These are phyloP conservation scores for Articulospora tetracladia DNA, from an alignment of 495 filamentous ascomycete species.

Conservation along the genomic window DNA sequence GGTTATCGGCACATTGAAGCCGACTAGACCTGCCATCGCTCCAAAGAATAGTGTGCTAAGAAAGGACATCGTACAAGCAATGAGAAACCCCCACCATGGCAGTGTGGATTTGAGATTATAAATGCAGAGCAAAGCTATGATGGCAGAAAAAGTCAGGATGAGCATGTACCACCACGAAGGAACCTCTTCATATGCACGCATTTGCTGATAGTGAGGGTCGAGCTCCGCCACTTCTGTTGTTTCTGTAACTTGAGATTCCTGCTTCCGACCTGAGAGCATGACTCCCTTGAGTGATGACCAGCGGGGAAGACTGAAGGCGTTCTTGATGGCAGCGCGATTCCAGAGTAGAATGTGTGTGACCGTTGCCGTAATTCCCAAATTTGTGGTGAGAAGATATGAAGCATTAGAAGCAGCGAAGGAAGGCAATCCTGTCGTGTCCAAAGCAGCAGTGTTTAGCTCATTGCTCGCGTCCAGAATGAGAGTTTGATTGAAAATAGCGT, in stretches of 20 bases:
- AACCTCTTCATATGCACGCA: slow-evolving; percentile 46
- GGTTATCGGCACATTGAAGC: slow-evolving; percentile 30
- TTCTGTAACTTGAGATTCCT: slow-evolving; percentile 9
- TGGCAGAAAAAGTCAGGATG: slow-evolving; percentile 40
- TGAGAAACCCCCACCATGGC: slow-evolving; percentile 51
- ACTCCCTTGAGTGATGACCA: slow-evolving; percentile 12
- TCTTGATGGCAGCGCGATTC: slow-evolving; percentile 18
- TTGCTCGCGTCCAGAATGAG: slow-evolving; percentile 31
- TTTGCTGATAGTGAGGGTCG: slow-evolving; percentile 44
- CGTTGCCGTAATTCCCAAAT: slow-evolving; percentile 38
- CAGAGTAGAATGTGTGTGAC: slow-evolving; percentile 29
- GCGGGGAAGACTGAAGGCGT: too few species aligned
- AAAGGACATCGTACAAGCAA: slow-evolving; percentile 37
- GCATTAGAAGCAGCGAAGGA: slow-evolving; percentile 39
- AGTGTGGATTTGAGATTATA: slow-evolving; percentile 45
- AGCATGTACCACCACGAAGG: slow-evolving; percentile 52
- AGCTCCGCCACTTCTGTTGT: slow-evolving; percentile 13
- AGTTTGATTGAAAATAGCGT: slow-evolving; percentile 33
- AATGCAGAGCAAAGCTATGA: slow-evolving; percentile 43
- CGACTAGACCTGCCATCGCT: slow-evolving; percentile 34
- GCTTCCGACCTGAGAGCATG: slow-evolving; percentile 29
- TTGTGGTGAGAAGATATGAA: slow-evolving; percentile 35
- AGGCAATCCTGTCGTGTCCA: slow-evolving; percentile 36
- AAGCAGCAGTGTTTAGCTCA: slow-evolving; percentile 31
- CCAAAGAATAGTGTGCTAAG: slow-evolving; percentile 34